A percentile compares a stretch with the other conserved stretches of the same genome.
Evolutionary conservation across 305 asterid genomes (phyloP).

Genomic region (Solanum hybrid): DNA sequence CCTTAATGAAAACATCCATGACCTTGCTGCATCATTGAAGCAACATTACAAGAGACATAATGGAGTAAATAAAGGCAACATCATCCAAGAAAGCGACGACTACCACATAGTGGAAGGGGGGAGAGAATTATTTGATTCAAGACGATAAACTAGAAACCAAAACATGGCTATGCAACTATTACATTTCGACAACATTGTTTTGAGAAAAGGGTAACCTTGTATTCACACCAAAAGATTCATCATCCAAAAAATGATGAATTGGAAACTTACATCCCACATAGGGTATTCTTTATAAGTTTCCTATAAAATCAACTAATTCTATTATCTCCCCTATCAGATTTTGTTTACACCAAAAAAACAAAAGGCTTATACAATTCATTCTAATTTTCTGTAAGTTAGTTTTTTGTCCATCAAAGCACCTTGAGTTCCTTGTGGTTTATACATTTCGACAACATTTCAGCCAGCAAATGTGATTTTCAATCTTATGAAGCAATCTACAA

Average conservation of each 20-base stretch:
- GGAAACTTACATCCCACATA: too few relatives aligned
- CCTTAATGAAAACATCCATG: constrained; percentile 86
- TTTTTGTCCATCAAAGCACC: too few relatives aligned
- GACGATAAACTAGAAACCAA: neutral
- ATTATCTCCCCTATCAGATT: too few relatives aligned
- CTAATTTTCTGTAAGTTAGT: too few relatives aligned
- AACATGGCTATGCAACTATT: neutral
- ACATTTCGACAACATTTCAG: neutral
- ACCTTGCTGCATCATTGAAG: constrained; percentile 74
- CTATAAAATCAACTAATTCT: too few relatives aligned
- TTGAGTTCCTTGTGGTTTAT: too few relatives aligned
- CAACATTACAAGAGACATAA: constrained; percentile 11
- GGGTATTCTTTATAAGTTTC: too few relatives aligned
- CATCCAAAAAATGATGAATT: too few relatives aligned
- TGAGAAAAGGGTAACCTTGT: too few relatives aligned
- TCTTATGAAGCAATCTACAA: neutral
- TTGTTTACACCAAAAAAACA: too few relatives aligned
- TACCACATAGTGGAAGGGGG: neutral
- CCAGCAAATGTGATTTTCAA: neutral
- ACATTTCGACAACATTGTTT: neutral
- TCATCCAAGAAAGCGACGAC: neutral
- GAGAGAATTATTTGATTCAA: neutral
- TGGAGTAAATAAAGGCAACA: neutral
- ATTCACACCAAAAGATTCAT: too few relatives aligned
- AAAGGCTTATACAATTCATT: too few relatives aligned